phyloP scores from a whole-genome alignment of 2,329 filamentous ascomycete genomes.

The Pestalotiopsis sp. region DNA sequence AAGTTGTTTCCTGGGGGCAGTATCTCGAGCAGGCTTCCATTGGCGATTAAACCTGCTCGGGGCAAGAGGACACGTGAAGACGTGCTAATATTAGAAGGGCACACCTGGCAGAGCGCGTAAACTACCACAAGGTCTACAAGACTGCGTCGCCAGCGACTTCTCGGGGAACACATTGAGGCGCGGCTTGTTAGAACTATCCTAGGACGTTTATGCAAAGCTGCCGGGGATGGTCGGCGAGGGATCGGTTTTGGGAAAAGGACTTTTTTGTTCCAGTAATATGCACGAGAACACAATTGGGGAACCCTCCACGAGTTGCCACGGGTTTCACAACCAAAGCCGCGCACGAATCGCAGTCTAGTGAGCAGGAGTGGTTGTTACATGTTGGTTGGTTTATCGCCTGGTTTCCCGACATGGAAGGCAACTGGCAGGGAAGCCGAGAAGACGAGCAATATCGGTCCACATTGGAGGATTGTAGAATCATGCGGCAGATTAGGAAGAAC shows the following conservation, averaged over 20 bases:
- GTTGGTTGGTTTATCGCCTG: background rate
- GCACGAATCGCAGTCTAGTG: conserved; percentile 4
- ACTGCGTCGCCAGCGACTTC: background rate
- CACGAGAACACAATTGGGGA: conserved; percentile 3
- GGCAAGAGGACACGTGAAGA: background rate
- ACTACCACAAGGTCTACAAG: background rate
- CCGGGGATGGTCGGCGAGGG: conserved; percentile 4
- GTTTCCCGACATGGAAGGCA: conserved; percentile 1
- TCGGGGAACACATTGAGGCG: conserved; percentile 4
- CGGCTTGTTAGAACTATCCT: conserved; percentile 12
- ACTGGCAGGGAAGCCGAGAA: background rate
- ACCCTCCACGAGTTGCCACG: background rate
- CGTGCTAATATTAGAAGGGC: background rate
- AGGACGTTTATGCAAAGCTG: conserved; percentile 9
- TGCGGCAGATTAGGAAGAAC: conserved; percentile 17
- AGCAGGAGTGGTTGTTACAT: background rate
- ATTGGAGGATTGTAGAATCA: conserved; percentile 8
- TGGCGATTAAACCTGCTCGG: background rate
- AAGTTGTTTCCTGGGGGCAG: background rate
- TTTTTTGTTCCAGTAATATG: background rate
- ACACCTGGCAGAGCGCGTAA: background rate
- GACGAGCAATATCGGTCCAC: conserved; percentile 1
- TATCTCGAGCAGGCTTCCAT: background rate
- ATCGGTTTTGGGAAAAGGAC: background rate
- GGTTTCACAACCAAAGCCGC: background rate